Base-by-base conservation (phyloP, 2,329 filamentous ascomycete genomes). In the Endocalyx cinctus region DNA sequence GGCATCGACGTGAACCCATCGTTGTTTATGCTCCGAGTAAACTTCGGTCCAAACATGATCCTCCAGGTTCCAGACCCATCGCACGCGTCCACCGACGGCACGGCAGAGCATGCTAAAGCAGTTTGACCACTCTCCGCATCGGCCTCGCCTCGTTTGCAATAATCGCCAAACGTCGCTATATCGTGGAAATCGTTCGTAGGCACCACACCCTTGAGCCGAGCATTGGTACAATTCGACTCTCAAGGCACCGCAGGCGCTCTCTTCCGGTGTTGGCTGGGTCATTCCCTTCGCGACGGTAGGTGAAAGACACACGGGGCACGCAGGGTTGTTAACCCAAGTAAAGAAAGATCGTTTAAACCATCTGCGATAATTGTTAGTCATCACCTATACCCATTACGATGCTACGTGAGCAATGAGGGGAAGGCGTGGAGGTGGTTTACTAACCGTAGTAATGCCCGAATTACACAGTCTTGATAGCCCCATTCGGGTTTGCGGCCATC, bases 31-130 rank as follows among this genome's bases (percentile, higher is more conserved):
- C 43, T 92, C 86, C 3, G 89, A 96, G 65, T 95, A 98, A 11
- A 97, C 84, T 52, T 97, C 92, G 1, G 89, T 95, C 92, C 92
- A 98, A 17, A 96, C 87, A 54, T 96, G 87, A 58, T 97, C 92
- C 61, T 97, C 92, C 18, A 84, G 83, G 50, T 97, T 97, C 92
- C 92, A 98, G 10, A 98, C 84, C 92, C 92, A 98, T 52, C 92
- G 79, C 16, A 96, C 88, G 41, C 90, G 78, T 39, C 84, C 86
- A 31, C 90, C 90, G 11, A 97, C 79, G 5, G 92, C 92, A 39
- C 90, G 79, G 69, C 90, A 97, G 33, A 98, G 74, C 92, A 97
- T 97, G 65, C 84, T 90, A 66, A 98, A 98, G 71, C 89, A 96
- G 64, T 96, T 97, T 46, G 87, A 88, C 88, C 92, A 97, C 66